Conservation (phyloP, 1,284 basidiomycete species). For the Trametes versicolor region DNA sequence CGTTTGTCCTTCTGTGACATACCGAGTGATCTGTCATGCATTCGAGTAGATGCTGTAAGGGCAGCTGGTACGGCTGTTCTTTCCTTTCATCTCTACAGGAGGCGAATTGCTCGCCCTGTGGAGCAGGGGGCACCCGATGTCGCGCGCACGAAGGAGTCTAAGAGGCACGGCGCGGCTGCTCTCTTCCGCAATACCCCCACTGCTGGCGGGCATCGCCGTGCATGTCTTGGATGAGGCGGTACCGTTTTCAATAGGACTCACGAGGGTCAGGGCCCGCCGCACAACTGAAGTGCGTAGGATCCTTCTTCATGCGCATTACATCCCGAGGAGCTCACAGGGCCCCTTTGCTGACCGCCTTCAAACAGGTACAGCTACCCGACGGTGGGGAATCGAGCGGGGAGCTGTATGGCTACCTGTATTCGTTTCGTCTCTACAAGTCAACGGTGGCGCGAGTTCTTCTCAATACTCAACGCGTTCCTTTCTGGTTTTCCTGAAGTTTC, state of each 20-base stretch:
- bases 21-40: neutral
- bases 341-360: neutral
- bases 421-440: no score
- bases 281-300: no score
- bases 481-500: no score
- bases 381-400: no score
- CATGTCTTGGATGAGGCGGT: neutral
- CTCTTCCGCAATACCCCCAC: slow-evolving; percentile 1
- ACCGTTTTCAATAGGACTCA: neutral
- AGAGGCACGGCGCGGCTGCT: neutral
- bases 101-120: neutral
- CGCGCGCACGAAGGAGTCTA: neutral
- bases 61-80: neutral
- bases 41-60: neutral
- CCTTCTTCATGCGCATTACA: neutral
- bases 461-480: no score
- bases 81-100: neutral
- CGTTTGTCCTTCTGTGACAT: neutral
- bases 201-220: neutral
- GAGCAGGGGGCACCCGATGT: neutral
- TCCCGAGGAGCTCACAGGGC: neutral
- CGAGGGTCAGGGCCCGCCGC: neutral
- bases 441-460: no score
- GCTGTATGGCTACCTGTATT: no score
- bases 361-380: no score